Base-by-base conservation (phyloP, 495 filamentous ascomycete genomes). In the Xylaria intraflava region DNA sequence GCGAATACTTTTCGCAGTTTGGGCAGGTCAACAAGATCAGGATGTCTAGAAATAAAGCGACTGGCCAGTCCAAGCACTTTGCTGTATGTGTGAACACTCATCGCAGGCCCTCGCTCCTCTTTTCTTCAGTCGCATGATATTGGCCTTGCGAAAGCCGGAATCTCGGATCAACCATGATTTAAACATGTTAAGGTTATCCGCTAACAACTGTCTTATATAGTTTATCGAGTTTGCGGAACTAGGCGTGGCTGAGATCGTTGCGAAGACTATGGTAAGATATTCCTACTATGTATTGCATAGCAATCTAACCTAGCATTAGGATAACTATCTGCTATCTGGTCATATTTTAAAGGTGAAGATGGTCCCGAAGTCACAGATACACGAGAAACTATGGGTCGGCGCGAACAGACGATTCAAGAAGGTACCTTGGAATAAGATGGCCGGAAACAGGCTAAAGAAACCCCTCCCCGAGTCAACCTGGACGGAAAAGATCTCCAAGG, bases 261-360 rank as follows among this genome's bases (percentile, higher is more conserved):
- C 87, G 14, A 84, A 85, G 59, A 96, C 93, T 2, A 98, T 97
- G 94, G 53, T 56, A 51, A 50, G 46, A 50, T 8, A 51, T 17
- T n/a, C 27, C n/a, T 11, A 10, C 17, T 23, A 1, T 27, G 23
- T 10, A 8, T 19, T 42, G 11, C 16, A 42, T 24, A 17, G 0
- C n/a, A 19, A 3, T 11, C 42, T 53, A 44, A 53, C 44, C 30
- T 49, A 7, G 4, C 27, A 19, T n/a, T 40, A 56, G 53, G 80
- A 97, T 72, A 96, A 93, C 72, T 98, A 98, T 66, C 84, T 97
- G 14, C 79, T 98, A 62, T 96, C 93, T 69, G 86, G 88, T 9
- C 91, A 94, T 65, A 86, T 97, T 58, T 73, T 98, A 54, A 88
- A 92, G 65, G 90, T 88, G 70, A 87, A 89, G 67, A 70, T 80